Base-by-base conservation (phyloP, 2,329 filamentous ascomycete species). In the Lachnellula hyalina region DNA sequence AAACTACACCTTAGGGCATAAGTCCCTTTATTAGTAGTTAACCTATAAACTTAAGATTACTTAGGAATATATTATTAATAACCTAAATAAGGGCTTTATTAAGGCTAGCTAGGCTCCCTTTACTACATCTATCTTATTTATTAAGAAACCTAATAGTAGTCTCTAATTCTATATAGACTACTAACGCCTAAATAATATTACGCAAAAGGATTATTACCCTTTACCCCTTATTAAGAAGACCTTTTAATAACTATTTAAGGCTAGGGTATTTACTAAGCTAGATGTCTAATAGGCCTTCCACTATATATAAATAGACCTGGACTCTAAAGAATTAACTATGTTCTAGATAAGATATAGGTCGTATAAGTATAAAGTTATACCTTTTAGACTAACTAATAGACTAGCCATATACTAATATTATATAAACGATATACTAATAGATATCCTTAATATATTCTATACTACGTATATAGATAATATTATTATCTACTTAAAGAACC, bases 341-440 rank as follows among this genome's bases (percentile, higher is more conserved):
- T n/a, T n/a, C n/a, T n/a, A n/a, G n/a, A n/a, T n/a, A n/a, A n/a
- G n/a, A n/a, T n/a, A n/a, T n/a, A n/a, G n/a, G n/a, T n/a, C n/a
- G n/a, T n/a, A n/a, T n/a, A n/a, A n/a, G n/a, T n/a, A n/a, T n/a
- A n/a, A n/a, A n/a, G n/a, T 35, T 5, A n/a, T 47, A n/a, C 7
- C 25, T 15, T 47, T 47, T 47, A 34, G 15, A 1, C 25, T 52
- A 38, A 52, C 50, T 23, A 52, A 52, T 38, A 38, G 42, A 4
- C 42, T 21, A 4, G 23, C 23, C 17, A 47, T 9, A 6, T 47
- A 47, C 25, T 47, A 47, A n/a, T 17, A 32, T 2, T 28, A 35
- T 42, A 53, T 53, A 42, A 53, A 53, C n/a, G 23, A 53, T 49
- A 49, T 49, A 5, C 38, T 53, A 6, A 36, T 53, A 6, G 38